Base-by-base conservation (phyloP, 768 basidiomycete species). In the Boletales sp. region DNA sequence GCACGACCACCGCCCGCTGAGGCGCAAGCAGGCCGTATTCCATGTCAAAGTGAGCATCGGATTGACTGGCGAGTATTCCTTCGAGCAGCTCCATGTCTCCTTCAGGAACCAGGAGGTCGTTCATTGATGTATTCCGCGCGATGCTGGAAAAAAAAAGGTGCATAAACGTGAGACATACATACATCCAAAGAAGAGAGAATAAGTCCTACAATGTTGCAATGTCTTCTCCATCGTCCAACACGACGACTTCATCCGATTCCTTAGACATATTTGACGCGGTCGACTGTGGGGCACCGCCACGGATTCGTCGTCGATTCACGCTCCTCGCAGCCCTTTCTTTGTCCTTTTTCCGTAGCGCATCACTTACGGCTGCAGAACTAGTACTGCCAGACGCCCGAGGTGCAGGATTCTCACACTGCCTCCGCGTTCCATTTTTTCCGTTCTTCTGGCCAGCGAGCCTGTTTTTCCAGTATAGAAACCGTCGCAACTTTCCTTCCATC, bases 381-480 rank as follows among this genome's bases (percentile, higher is more conserved):
- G 21, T 60, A 30, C 51, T 57, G 13, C 43, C 17, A 19, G 53
- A 55, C 5, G 40, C 55, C 34, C 58, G 58, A 45, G 67, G 52
- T 6, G 38, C 21, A 31, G 38, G 21, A 19, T 43, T 56, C 34
- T 50, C 40, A 6, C 35, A 2, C 30, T 51, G 55, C 8, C 11
- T 39, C 0, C 24, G 29, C 0, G 43, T 30, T 14, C 44, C 54
- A 13, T 15, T 44, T 40, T 54, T 64, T 30, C 43, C 40, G 8
- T 49, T 50, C 39, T 77, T 67, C 41, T 58, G 61, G 17, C 17
- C 45, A 4, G 53, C 45, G 1, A 66, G 64, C 48, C 78, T 74
- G 12, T 78, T 74, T 68, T 93, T 94, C 92, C 92, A 93, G 74
- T 76, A 86, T 15, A 97, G 74, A 66, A 93, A 91, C 21, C 70